A percentile compares a stretch with the other conserved stretches of the same genome.
Conservation (phyloP, 345 rosid genomes). For the Durio zibethinus region DNA sequence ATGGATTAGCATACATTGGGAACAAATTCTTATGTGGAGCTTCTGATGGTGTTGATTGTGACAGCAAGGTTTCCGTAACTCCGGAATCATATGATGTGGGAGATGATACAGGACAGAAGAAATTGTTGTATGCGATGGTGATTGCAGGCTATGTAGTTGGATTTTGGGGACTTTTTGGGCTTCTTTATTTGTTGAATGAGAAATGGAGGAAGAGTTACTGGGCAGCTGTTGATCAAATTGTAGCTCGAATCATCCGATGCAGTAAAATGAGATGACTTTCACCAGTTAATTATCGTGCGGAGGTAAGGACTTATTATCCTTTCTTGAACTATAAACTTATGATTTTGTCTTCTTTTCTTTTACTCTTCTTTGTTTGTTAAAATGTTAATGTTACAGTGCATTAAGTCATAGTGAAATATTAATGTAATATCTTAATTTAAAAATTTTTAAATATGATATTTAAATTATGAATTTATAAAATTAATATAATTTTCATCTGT, state of each 20-base stretch:
- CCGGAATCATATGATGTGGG: neutral
- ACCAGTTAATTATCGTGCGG: neutral
- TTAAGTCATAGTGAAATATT: too few relatives aligned
- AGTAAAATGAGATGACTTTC: neutral
- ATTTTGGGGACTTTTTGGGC: conserved; percentile 18
- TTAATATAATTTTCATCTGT: too few relatives aligned
- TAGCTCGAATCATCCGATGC: neutral
- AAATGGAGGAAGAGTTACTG: conserved; percentile 17
- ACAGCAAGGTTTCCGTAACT: neutral
- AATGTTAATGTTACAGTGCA: too few relatives aligned
- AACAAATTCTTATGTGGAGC: conserved; percentile 25
- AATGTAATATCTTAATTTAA: too few relatives aligned
- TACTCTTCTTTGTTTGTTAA: neutral
- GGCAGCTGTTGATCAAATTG: conserved; percentile 12
- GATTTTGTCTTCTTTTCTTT: neutral
- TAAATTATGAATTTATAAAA: too few relatives aligned
- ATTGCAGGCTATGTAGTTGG: conserved; percentile 23
- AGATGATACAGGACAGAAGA: neutral
- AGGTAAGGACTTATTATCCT: neutral
- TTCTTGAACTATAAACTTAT: neutral
- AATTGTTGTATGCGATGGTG: neutral
- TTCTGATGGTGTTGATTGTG: conserved; percentile 3
- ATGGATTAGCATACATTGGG: conserved; percentile 19
- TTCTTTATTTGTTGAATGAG: conserved; percentile 12
- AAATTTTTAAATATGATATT: too few relatives aligned